Percentiles rank a stretch among this genome's conserved stretches.
phyloP scores from a whole-genome alignment of 106 monocot genomes.

The Allium cepa region DNA sequence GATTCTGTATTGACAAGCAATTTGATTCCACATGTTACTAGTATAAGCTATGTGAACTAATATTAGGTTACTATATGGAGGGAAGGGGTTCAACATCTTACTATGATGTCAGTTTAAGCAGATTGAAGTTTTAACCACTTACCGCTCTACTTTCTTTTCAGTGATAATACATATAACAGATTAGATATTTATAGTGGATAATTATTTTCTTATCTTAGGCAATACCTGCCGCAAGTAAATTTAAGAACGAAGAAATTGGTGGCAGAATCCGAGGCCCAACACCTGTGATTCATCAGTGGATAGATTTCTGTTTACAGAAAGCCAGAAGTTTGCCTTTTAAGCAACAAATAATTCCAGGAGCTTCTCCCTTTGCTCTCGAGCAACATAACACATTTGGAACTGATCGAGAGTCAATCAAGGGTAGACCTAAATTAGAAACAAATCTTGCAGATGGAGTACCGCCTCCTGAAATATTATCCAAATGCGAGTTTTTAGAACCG shows the following conservation, averaged over 20 bases:
- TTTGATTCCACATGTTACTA: too few species aligned
- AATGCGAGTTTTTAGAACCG: constrained; percentile 80
- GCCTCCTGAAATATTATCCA: constrained; percentile 56
- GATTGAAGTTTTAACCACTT: too few species aligned
- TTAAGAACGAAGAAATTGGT: constrained; percentile 48
- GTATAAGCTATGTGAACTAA: too few species aligned
- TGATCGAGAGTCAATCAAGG: constrained; percentile 6
- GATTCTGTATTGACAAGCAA: too few species aligned
- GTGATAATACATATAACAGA: too few species aligned
- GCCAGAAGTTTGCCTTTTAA: constrained; percentile 60
- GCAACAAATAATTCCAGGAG: constrained; percentile 68
- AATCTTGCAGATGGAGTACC: constrained; percentile 60
- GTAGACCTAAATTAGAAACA: constrained; percentile 47
- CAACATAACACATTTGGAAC: constrained; percentile 1
- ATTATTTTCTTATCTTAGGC: constrained; percentile 33
- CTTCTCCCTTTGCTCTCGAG: constrained; percentile 40
- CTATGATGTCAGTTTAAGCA: too few species aligned
- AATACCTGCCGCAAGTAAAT: constrained; percentile 69
- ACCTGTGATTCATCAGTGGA: constrained; percentile 84
- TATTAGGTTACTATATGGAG: too few species aligned
- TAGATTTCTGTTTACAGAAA: constrained; percentile 84
- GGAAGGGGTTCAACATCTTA: too few species aligned
- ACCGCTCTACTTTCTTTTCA: too few species aligned
- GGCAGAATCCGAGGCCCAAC: constrained; percentile 83
- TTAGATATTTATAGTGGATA: background rate